Evolutionary conservation across 2,329 filamentous ascomycete genomes (phyloP).

Genomic region (Penicillium sp.): DNA sequence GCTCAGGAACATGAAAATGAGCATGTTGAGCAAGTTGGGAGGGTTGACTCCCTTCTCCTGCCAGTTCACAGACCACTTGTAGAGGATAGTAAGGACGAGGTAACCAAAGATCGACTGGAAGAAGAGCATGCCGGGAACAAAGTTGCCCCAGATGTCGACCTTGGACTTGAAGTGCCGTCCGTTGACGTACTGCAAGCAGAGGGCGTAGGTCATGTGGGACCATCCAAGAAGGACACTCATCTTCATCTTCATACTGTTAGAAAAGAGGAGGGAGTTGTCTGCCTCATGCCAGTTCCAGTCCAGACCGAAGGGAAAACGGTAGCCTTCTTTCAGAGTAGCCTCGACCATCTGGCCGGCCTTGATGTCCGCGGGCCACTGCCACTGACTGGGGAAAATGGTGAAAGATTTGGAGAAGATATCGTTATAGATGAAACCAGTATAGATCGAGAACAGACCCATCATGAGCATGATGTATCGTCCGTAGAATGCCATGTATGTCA

Average conservation of each 20-base stretch:
- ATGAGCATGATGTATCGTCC: constrained; percentile 97
- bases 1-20: constrained; percentile 98
- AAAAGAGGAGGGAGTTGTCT: constrained; percentile 92
- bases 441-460: constrained; percentile 97
- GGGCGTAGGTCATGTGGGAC: constrained; percentile 89
- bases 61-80: constrained; percentile 98
- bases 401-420: constrained; percentile 94
- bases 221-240: constrained; percentile 97
- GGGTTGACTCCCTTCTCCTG: constrained; percentile 64
- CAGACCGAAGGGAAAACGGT: constrained; percentile 92
- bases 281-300: constrained; percentile 97
- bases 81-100: constrained; percentile 87
- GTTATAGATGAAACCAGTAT: constrained; percentile 96
- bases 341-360: constrained; percentile 64
- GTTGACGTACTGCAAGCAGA: constrained; percentile 90
- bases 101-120: constrained; percentile 99
- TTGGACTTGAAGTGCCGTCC: constrained; percentile 91
- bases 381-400: constrained; percentile 84
- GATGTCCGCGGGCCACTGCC: constrained; percentile 78
- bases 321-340: constrained; percentile 68
- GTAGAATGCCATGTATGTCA: constrained; percentile 98
- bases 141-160: constrained; percentile 97
- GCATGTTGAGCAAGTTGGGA: constrained; percentile 93
- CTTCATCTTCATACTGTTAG: constrained; percentile 99
- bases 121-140: constrained; percentile 97